Evolutionary conservation across 768 basidiomycete species (phyloP), one percentile per base, ranked within the genome.

Genomic region (Mycena leptocephala): DNA sequence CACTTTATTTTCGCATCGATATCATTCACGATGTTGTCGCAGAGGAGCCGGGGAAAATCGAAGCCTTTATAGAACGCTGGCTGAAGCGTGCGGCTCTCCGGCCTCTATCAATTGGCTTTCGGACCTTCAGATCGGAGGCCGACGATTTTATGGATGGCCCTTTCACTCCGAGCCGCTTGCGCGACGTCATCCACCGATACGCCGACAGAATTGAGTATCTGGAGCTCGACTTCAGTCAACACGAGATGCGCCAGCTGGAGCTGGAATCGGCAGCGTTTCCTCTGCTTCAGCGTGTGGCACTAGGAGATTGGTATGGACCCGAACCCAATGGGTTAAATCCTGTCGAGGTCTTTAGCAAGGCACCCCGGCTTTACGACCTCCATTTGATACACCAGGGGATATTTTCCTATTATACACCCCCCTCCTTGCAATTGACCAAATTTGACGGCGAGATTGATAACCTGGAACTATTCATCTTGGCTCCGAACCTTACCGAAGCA

Each of bases 121-220:
- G n/a, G 4, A 22, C 35, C 33, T 24, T 1, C 33, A 24, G 43
- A 46, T 3, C 7, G 16, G 20, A 6, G 22, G 14, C 2, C 43
- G 43, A 46, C 18, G 18, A 20, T 20, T 46, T 14, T 14, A 20
- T 2, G 43, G 43, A 55, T 13, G 26, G 13, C 16, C 64, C 53
- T 48, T 46, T 48, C 16, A 0, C 72, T 16, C 37, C 39, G 9
- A 30, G 20, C 10, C 55, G 39, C 20, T 24, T 73, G 53, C 72
- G 72, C 11, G 53, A 43, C 33, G 24, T 58, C 30, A 66, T 73
- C 51, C 72, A 67, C 16, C 41, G 35, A 18, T 74, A 74, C 32
- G 39, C 72, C 1, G 28, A 28, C 5, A 46, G 56, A 28, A 22
- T 67, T 0, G 28, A 35, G 24, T 30, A 74, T 14, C 65, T 74